Percentiles rank a stretch among this genome's conserved stretches.
phyloP scores from a whole-genome alignment of 306 rosid genomes.

The Leucaena leucocephala region DNA sequence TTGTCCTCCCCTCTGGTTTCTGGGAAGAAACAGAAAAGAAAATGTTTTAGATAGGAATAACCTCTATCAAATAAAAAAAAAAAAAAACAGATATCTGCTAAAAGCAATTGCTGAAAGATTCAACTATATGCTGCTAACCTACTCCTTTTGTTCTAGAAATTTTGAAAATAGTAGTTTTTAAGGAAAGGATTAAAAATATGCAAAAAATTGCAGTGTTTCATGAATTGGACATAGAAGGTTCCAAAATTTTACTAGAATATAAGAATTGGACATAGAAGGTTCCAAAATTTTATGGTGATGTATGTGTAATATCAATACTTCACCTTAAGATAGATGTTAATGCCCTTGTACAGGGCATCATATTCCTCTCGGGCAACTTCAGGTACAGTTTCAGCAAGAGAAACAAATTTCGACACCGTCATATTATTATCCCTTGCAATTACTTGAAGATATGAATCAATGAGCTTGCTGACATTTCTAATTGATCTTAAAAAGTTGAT shows the following conservation, averaged over 20 bases:
- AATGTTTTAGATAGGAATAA: background rate
- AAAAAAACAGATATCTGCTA: background rate
- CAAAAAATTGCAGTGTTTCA: background rate
- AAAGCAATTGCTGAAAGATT: background rate
- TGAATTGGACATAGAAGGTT: background rate
- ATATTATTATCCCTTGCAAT: slow-evolving; percentile 73
- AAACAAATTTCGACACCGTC: slow-evolving; percentile 69
- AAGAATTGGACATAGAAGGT: slow-evolving; percentile 1
- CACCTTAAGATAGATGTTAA: slow-evolving; percentile 89
- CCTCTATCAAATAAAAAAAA: background rate
- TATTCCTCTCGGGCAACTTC: slow-evolving; percentile 74
- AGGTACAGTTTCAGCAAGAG: slow-evolving; percentile 77
- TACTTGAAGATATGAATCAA: slow-evolving; percentile 90
- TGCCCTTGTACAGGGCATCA: slow-evolving; percentile 83
- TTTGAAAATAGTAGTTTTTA: background rate
- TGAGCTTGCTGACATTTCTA: slow-evolving; percentile 72
- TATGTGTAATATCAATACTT: slow-evolving; percentile 18
- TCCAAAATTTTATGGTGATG: slow-evolving; percentile 2
- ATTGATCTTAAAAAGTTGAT: slow-evolving; percentile 55
- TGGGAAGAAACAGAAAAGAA: background rate
- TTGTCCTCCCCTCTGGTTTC: background rate
- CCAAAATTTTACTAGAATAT: slow-evolving; percentile 10
- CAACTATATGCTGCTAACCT: background rate
- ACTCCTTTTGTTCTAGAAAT: background rate
- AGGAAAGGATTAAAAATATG: background rate